Evolutionary conservation across 345 rosid species (phyloP).

Genomic region (Theobroma cacao): DNA sequence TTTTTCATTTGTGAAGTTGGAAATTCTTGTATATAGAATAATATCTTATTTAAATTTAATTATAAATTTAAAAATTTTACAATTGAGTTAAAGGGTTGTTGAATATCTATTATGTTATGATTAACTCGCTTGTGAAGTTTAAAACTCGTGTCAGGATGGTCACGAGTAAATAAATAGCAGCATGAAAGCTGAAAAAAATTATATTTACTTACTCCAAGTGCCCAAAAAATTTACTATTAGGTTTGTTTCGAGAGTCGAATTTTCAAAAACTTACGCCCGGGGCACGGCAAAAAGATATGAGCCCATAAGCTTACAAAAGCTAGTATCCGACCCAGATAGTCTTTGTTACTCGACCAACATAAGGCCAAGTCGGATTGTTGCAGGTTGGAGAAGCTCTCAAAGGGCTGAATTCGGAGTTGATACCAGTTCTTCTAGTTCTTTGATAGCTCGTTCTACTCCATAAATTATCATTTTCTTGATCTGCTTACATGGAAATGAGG

Average conservation of each 20-base stretch:
- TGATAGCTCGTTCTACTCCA: conserved; percentile 48
- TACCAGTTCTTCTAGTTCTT: conserved; percentile 27
- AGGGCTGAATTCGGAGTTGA: background rate
- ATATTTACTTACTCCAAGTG: too few relatives aligned
- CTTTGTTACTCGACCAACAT: background rate
- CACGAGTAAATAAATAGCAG: background rate
- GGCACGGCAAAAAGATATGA: background rate
- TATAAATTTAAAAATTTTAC: too few relatives aligned
- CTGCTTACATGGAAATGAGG: conserved; percentile 29
- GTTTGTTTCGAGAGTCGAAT: background rate
- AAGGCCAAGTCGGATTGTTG: background rate
- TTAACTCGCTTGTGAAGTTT: too few relatives aligned
- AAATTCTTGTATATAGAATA: too few relatives aligned
- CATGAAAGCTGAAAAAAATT: background rate
- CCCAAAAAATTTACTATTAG: too few relatives aligned
- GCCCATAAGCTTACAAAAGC: background rate
- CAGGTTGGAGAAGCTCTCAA: background rate
- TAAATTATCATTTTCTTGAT: conserved; percentile 79
- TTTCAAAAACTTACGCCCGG: background rate
- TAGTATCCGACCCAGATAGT: background rate
- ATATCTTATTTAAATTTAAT: too few relatives aligned
- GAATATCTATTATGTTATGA: too few relatives aligned
- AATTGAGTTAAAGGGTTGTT: too few relatives aligned
- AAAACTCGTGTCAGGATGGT: too few relatives aligned
- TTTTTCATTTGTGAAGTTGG: too few relatives aligned